These are phyloP conservation scores for Gnaphalium uliginosum DNA, from an alignment of 129 eudicot species.

Conservation along the genomic window DNA sequence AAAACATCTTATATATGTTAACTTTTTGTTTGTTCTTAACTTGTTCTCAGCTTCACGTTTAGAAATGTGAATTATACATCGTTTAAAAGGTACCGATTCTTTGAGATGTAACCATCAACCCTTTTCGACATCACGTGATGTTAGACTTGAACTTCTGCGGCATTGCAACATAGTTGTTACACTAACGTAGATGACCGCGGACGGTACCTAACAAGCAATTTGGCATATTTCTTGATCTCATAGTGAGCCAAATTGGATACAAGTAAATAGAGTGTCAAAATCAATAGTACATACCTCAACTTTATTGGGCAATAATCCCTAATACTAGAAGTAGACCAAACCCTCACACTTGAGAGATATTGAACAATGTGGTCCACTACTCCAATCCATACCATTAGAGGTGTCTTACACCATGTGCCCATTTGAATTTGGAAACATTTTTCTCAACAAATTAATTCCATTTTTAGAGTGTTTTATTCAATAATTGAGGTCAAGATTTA, in stretches of 20 bases:
- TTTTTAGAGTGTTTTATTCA: conserved; percentile 17
- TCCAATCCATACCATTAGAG: conserved; percentile 4
- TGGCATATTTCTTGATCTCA: not conserved
- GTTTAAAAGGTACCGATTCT: too few relatives aligned
- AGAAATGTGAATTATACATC: too few relatives aligned
- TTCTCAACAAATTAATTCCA: conserved; percentile 12
- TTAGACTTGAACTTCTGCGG: too few relatives aligned
- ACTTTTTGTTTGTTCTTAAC: not conserved
- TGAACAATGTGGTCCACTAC: conserved; percentile 23
- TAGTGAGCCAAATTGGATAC: not conserved
- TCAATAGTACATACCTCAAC: not conserved
- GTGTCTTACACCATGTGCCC: conserved; percentile 33
- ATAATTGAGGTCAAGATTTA: conserved; percentile 20
- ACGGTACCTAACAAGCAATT: not conserved
- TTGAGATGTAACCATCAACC: not conserved
- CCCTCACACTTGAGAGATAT: not conserved
- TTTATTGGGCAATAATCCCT: not conserved
- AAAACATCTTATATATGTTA: not conserved
- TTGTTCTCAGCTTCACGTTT: not conserved
- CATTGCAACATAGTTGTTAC: too few relatives aligned
- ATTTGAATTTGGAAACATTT: conserved; percentile 8
- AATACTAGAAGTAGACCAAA: conserved; percentile 19
- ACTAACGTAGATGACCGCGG: not conserved
- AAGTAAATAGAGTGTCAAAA: not conserved
- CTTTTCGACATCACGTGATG: not conserved